Evolutionary conservation across 768 basidiomycete species (phyloP), one percentile per base, ranked within the genome.

Genomic region (Neoboletus subvelutipes): DNA sequence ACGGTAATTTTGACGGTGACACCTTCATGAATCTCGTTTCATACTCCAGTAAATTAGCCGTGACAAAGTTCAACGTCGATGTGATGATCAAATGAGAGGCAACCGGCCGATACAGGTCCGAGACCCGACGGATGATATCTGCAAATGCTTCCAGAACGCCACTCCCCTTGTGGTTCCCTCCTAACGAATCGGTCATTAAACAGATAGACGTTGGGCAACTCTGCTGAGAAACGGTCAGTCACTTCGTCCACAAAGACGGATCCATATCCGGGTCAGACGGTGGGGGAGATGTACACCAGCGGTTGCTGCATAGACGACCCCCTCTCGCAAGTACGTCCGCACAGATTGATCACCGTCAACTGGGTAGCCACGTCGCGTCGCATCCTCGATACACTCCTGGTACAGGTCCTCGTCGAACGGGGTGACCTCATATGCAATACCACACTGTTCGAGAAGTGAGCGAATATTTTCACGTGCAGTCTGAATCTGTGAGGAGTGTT

Each of bases 181-280:
- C 45, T 48, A 0, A 72, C 36, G 45, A 78, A 45, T 18, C 26
- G 43, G 2, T 26, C 43, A 45, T 43, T 22, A 20, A 43, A 43
- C 7, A 17, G 24, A 43, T 43, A 43, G 13, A 43, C 7, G 15
- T 24, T 26, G 24, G 43, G 24, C 13, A 45, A 26, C 22, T 66
- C 58, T 4, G 62, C 59, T 15, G 59, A 52, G 45, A 73, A 70
- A 18, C 60, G 53, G 5, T 62, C 58, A 11, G 69, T 60, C 6
- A 55, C 46, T 54, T 80, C 76, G 57, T 80, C 79, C 28, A 73
- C 54, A 42, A 60, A 74, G 48, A 71, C 69, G n/a, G 66, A 43
- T 43, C 42, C 22, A 43, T 24, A 42, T 42, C 22, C 11, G 20
- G 12, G 22, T 43, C 71, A 50, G 43, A 24, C 22, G 42, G 13